Conservation (phyloP, 306 rosid genomes). For the Alnus glutinosa region DNA sequence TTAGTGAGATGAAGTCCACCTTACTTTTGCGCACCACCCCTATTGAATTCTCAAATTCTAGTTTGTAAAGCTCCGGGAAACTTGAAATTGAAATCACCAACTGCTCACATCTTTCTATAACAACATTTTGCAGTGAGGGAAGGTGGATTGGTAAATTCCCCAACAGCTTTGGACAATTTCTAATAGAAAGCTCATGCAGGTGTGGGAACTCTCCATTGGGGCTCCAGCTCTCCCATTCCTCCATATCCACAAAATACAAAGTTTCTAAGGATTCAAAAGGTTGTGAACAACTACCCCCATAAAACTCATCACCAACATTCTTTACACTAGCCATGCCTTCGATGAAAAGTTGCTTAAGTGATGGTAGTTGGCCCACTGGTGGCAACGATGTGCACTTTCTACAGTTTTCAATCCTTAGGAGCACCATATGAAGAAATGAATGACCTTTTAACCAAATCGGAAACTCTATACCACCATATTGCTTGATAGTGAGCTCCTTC, state of each 20-base stretch:
- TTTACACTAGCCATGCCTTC: neutral
- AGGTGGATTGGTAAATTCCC: slow-evolving; percentile 5
- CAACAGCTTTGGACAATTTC: neutral
- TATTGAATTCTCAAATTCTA: neutral
- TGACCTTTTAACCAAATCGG: slow-evolving; percentile 6
- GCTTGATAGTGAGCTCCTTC: neutral
- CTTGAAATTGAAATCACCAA: neutral
- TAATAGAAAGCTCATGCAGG: neutral
- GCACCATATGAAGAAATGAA: neutral
- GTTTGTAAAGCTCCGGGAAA: neutral
- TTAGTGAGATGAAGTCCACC: neutral
- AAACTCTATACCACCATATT: neutral
- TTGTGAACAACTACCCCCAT: neutral
- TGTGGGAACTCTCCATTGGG: neutral
- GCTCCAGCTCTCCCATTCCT: slow-evolving; percentile 1
- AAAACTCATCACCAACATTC: slow-evolving; percentile 4
- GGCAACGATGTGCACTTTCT: slow-evolving; percentile 4
- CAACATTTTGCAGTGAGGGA: neutral
- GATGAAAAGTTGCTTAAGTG: neutral
- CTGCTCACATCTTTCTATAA: neutral
- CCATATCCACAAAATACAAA: neutral
- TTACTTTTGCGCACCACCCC: neutral
- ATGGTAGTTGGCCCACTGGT: neutral
- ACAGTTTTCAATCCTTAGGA: neutral
- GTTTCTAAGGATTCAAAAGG: neutral